A percentile compares a stretch with the other conserved stretches of the same genome.
These are phyloP conservation scores for Elasticomyces elasticus DNA, from an alignment of 495 filamentous ascomycete species.

Conservation along the genomic window DNA sequence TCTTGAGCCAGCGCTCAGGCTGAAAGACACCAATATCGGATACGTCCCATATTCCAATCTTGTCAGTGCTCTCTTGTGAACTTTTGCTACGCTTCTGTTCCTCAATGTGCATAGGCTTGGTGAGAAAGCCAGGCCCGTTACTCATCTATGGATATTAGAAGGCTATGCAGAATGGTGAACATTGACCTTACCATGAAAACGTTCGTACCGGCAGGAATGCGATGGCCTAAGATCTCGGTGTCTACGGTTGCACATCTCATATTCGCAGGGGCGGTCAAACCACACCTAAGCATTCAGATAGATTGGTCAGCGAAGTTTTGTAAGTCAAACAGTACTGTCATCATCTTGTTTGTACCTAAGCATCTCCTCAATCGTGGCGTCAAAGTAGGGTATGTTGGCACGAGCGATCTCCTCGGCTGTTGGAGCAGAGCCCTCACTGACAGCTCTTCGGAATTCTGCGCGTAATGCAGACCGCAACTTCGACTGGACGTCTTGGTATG, in stretches of 20 bases:
- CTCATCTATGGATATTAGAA: neutral
- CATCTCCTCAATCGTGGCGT: conserved; percentile 14
- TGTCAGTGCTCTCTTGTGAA: neutral
- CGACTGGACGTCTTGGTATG: conserved; percentile 11
- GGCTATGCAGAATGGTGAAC: neutral
- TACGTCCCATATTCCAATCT: conserved; percentile 1
- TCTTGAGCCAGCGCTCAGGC: conserved; percentile 15
- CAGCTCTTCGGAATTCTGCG: neutral
- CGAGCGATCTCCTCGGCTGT: neutral
- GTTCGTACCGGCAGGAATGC: conserved; percentile 14
- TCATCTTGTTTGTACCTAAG: neutral
- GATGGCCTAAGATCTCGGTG: conserved; percentile 8
- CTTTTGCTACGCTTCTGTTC: conserved; percentile 2
- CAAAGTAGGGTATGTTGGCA: conserved; percentile 13
- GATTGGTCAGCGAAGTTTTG: no score
- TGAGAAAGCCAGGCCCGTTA: conserved; percentile 4
- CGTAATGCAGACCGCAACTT: conserved; percentile 5
- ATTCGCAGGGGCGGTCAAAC: neutral
- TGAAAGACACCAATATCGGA: neutral
- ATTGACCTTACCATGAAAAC: conserved; percentile 12
- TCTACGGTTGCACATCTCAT: conserved; percentile 3
- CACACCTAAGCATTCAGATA: no score
- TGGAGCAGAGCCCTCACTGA: neutral
- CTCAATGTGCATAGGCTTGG: neutral
- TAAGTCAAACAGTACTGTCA: no score